These are phyloP conservation scores for Articulospora tetracladia DNA, from an alignment of 495 filamentous ascomycete genomes.

Conservation along the genomic window DNA sequence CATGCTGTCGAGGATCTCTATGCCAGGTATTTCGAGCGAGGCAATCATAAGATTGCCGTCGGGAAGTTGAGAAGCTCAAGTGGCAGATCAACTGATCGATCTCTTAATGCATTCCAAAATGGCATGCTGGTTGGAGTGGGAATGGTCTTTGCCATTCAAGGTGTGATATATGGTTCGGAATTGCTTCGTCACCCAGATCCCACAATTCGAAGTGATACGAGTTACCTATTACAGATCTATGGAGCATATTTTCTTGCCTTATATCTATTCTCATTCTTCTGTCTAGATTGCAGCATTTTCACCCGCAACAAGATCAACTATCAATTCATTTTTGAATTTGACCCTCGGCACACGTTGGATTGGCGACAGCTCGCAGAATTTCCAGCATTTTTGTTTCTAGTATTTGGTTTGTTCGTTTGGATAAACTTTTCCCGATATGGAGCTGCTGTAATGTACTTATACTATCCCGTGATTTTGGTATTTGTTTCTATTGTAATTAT, in stretches of 20 bases:
- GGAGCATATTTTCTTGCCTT: constrained; percentile 78
- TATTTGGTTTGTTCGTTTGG: constrained; percentile 80
- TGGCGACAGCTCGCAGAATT: constrained; percentile 83
- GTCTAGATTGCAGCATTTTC: constrained; percentile 77
- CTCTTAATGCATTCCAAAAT: constrained; percentile 68
- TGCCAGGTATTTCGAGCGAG: constrained; percentile 83
- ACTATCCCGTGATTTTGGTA: constrained; percentile 81
- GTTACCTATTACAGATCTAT: constrained; percentile 76
- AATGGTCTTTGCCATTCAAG: constrained; percentile 67
- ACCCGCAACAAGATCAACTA: constrained; percentile 84
- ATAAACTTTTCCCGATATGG: constrained; percentile 73
- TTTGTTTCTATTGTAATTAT: constrained; percentile 59
- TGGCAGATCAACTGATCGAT: constrained; percentile 62
- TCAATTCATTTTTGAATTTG: constrained; percentile 93
- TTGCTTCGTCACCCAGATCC: constrained; percentile 44
- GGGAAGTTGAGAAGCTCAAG: constrained; percentile 73
- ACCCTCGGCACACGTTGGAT: constrained; percentile 76
- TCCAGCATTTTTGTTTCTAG: constrained; percentile 70
- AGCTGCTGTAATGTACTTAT: constrained; percentile 66
- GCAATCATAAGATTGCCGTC: constrained; percentile 84
- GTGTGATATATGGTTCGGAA: constrained; percentile 59
- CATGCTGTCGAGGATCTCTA: constrained; percentile 85
- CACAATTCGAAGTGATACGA: constrained; percentile 48
- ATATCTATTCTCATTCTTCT: constrained; percentile 72
- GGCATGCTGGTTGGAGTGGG: constrained; percentile 78